These are phyloP conservation scores for Dispira simplex DNA, from an alignment of 192 early-diverging fungal genomes.

Conservation along the genomic window DNA sequence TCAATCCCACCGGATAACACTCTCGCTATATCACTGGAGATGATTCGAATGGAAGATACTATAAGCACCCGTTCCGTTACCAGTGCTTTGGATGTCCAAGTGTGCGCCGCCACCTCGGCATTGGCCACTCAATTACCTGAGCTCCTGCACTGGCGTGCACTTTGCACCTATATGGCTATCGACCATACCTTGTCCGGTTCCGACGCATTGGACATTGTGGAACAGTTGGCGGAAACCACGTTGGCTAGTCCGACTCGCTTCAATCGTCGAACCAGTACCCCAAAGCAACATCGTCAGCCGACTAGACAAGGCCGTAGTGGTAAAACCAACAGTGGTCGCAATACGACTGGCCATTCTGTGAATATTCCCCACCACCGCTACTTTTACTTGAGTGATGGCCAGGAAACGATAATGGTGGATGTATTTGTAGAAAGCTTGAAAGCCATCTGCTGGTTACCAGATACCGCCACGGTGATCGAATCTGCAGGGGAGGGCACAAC, in stretches of 20 bases:
- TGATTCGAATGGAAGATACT: not conserved
- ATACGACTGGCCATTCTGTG: not conserved
- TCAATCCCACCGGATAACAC: not conserved
- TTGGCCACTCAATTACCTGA: not conserved
- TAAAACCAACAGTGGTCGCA: too few relatives aligned
- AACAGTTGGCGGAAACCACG: not conserved
- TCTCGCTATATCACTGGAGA: not conserved
- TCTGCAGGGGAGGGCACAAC: too few relatives aligned
- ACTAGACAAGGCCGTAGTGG: too few relatives aligned
- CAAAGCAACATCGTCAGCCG: too few relatives aligned
- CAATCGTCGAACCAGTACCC: not conserved
- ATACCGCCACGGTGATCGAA: not conserved
- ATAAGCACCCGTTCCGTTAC: not conserved
- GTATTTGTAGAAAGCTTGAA: slow-evolving; percentile 27
- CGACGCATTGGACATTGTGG: not conserved
- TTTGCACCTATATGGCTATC: not conserved
- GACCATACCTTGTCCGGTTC: not conserved
- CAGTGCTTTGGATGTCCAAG: not conserved
- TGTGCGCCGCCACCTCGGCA: slow-evolving; percentile 1
- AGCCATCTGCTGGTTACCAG: not conserved
- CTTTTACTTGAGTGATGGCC: slow-evolving; percentile 28
- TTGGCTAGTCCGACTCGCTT: not conserved
- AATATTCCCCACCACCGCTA: not conserved
- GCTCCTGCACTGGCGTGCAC: not conserved
- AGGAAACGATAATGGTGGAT: slow-evolving; percentile 37